phyloP scores from a whole-genome alignment of 2,329 filamentous ascomycete species.

The Xylariaceae sp. region DNA sequence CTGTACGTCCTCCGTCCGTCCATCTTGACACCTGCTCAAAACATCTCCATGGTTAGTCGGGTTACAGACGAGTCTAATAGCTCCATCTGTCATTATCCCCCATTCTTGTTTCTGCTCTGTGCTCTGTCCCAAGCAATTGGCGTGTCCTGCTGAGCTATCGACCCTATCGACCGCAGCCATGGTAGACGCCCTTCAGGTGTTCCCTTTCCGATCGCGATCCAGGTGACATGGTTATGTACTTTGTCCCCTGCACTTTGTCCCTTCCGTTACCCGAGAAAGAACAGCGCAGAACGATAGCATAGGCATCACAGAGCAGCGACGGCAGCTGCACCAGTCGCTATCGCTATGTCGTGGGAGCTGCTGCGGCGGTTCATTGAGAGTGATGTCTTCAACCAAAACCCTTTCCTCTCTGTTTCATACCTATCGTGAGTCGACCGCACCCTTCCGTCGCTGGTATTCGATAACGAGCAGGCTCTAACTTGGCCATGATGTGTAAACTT shows the following conservation, averaged over 20 bases:
- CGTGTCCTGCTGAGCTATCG: conserved; percentile 16
- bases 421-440: conserved; percentile 60
- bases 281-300: background rate
- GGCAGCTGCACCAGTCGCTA: conserved; percentile 37
- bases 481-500: conserved; percentile 5
- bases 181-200: conserved; percentile 24
- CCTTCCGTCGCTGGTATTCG: background rate
- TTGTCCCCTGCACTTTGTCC: conserved; percentile 12
- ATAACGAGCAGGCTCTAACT: conserved; percentile 4
- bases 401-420: conserved; percentile 82
- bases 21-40: conserved; percentile 20
- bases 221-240: conserved; percentile 29
- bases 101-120: conserved; percentile 6
- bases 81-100: conserved; percentile 8
- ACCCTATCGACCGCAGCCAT: conserved; percentile 25
- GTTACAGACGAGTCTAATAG: conserved; percentile 11
- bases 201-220: conserved; percentile 26
- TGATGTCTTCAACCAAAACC: conserved; percentile 89
- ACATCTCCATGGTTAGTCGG: background rate
- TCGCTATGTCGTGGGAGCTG: conserved; percentile 74
- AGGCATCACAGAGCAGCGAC: conserved; percentile 1
- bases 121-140: conserved; percentile 13
- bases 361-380: conserved; percentile 87
- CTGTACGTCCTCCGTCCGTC: conserved; percentile 1
- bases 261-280: conserved; percentile 22